These are phyloP conservation scores for Parathielavia hyrcaniae DNA, from an alignment of 495 filamentous ascomycete species.

Conservation along the genomic window DNA sequence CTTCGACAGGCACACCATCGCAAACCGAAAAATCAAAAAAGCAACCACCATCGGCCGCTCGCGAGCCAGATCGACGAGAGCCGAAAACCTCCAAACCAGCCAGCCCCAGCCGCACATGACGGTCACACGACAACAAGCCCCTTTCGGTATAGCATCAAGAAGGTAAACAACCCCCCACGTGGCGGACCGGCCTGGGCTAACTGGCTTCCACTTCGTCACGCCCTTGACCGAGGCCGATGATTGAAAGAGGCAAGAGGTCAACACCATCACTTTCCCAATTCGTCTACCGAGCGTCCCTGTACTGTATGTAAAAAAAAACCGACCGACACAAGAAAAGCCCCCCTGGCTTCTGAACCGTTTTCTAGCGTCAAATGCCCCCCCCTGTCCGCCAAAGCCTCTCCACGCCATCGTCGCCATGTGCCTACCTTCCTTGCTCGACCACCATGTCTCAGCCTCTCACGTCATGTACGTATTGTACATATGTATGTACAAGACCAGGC, in stretches of 20 bases:
- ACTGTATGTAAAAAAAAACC: too few species aligned
- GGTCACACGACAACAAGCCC: conserved; percentile 14
- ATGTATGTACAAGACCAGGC: background rate
- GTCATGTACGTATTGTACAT: background rate
- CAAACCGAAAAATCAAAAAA: too few species aligned
- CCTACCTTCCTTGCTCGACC: background rate
- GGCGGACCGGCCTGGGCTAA: background rate
- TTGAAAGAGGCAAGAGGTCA: conserved; percentile 16
- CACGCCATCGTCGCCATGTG: background rate
- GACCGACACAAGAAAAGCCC: background rate
- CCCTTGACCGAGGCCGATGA: conserved; percentile 12
- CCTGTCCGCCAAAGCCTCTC: background rate
- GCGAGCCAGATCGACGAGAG: background rate
- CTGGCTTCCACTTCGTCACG: too few species aligned
- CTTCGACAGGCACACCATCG: too few species aligned
- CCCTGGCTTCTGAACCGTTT: too few species aligned
- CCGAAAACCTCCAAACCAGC: background rate
- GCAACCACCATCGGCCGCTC: too few species aligned
- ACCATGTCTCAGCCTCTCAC: background rate
- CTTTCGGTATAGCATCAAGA: conserved; percentile 4
- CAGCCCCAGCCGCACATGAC: background rate
- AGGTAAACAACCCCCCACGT: conserved; percentile 16
- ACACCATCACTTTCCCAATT: conserved; percentile 24
- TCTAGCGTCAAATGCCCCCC: background rate
- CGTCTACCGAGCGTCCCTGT: conserved; percentile 12